Conservation (phyloP, 1,139 yeast genomes). For the Casaregolazyma suthepensis region DNA sequence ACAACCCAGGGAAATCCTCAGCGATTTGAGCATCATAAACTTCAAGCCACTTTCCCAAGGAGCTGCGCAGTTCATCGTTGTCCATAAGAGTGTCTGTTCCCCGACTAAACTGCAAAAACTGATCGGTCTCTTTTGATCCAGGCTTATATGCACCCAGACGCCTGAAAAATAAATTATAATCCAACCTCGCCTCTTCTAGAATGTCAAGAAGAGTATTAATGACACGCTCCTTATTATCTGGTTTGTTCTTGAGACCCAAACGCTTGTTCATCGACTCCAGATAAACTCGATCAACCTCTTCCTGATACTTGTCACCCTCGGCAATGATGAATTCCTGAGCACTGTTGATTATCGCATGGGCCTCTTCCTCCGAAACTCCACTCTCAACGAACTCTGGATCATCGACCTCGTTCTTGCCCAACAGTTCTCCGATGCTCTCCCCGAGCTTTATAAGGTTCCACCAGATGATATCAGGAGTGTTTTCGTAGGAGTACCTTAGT, state of each 20-base stretch:
- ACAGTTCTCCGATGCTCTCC: slow-evolving; percentile 71
- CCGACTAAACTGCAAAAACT: slow-evolving; percentile 34
- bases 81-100: slow-evolving; percentile 27
- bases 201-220: slow-evolving; percentile 55
- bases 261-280: slow-evolving; percentile 56
- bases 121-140: slow-evolving; percentile 24
- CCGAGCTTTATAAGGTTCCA: slow-evolving; percentile 88
- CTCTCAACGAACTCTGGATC: slow-evolving; percentile 31
- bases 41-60: slow-evolving; percentile 36
- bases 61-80: slow-evolving; percentile 30
- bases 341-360: slow-evolving; percentile 47
- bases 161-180: slow-evolving; percentile 74
- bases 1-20: slow-evolving; percentile 29
- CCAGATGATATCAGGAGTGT: slow-evolving; percentile 85
- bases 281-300: slow-evolving; percentile 54
- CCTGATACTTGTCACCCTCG: slow-evolving; percentile 62
- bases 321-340: slow-evolving; percentile 62
- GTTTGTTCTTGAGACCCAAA: slow-evolving; percentile 56
- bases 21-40: slow-evolving; percentile 38
- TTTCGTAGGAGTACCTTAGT: slow-evolving; percentile 66
- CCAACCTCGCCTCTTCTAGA: slow-evolving; percentile 57
- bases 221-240: slow-evolving; percentile 35
- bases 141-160: slow-evolving; percentile 44
- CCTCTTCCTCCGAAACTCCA: slow-evolving; percentile 40
- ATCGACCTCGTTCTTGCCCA: slow-evolving; percentile 36